Evolutionary conservation across 805 yeast genomes (phyloP), one percentile per base, ranked within the genome.

Genomic region (Komagataella kurtzmanii): DNA sequence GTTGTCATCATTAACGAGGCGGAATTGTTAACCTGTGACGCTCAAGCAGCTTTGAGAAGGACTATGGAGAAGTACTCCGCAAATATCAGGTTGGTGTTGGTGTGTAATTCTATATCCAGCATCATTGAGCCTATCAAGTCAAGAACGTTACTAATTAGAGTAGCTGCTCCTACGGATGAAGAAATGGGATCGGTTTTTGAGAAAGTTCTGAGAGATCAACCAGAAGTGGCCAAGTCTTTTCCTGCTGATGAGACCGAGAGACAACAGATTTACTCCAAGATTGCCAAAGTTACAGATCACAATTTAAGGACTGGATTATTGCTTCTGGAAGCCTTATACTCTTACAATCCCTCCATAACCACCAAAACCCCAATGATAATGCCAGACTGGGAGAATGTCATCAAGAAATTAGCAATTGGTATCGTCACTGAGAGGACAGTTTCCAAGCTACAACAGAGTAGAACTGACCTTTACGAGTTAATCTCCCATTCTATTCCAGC

Each of bases 21-120:
- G 0, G 96, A 90, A 56, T 79, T 88, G 6, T 72, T 90, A 55
- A 83, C 89, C 18, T 77, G 96, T 66, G 97, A 90, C 64, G 97
- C 97, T 0, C 97, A 90, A 63, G 95, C 97, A 3, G 97, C 97
- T 0, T 70, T 90, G 55, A 81, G 97, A 75, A 77, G 97, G 67
- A 90, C 97, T 0, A 90, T 90, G 96, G 97, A 90, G 63, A 90
- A 88, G 64, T 90, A 88, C 66, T 87, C 97, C 1, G 76, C 84
- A 21, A 90, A 88, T 61, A 80, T 93, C 58, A 77, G 99, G 54
- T 71, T 93, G 55, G 78, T 93, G 43, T 70, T 93, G 70, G 75
- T 93, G 18, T 87, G 96, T 58, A 91, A 88, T 62, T 80, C 97
- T 2, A 87, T 96, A 23, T 87, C 96, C 19, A 87, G 86, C 56